phyloP scores from a whole-genome alignment of 108 stramenopile genomes.

The Skeletonema marinoi region DNA sequence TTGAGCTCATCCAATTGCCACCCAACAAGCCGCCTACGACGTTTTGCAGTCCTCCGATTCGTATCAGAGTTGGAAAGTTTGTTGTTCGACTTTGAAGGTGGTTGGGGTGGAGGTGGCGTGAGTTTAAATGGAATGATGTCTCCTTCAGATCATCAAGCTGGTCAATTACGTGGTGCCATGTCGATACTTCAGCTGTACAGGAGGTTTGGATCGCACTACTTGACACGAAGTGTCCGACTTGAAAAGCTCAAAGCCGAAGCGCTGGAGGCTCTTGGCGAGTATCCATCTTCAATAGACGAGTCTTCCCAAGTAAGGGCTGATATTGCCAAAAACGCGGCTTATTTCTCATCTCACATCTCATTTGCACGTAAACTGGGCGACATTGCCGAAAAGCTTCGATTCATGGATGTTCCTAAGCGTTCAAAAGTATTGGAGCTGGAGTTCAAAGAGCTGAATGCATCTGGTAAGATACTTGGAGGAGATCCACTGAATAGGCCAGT shows the following conservation, averaged over 20 bases:
- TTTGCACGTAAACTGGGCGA: constrained; percentile 83
- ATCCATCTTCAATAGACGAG: constrained; percentile 31
- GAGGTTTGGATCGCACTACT: constrained; percentile 51
- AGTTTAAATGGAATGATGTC: constrained; percentile 67
- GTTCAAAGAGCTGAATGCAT: constrained; percentile 67
- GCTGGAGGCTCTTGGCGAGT: constrained; percentile 34
- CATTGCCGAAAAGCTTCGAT: constrained; percentile 80
- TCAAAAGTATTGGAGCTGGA: constrained; percentile 50
- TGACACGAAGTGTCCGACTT: constrained; percentile 70
- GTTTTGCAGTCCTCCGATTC: constrained; percentile 79
- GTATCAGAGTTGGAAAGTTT: constrained; percentile 83
- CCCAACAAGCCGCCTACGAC: constrained; percentile 54
- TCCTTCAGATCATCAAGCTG: constrained; percentile 74
- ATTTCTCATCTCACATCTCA: constrained; percentile 77
- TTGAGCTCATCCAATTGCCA: constrained; percentile 41
- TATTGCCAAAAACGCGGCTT: constrained; percentile 82
- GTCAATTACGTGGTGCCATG: constrained; percentile 60
- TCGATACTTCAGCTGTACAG: constrained; percentile 63
- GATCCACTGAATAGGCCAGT: constrained; percentile 74
- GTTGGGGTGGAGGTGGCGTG: constrained; percentile 87
- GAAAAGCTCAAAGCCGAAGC: constrained; percentile 52
- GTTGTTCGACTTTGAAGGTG: constrained; percentile 81
- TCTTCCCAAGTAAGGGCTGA: constrained; percentile 50
- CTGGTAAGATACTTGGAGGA: constrained; percentile 75
- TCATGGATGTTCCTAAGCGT: constrained; percentile 65